Base-by-base conservation (phyloP, 179 eudicot genomes). In the Corrigiola litoralis region DNA sequence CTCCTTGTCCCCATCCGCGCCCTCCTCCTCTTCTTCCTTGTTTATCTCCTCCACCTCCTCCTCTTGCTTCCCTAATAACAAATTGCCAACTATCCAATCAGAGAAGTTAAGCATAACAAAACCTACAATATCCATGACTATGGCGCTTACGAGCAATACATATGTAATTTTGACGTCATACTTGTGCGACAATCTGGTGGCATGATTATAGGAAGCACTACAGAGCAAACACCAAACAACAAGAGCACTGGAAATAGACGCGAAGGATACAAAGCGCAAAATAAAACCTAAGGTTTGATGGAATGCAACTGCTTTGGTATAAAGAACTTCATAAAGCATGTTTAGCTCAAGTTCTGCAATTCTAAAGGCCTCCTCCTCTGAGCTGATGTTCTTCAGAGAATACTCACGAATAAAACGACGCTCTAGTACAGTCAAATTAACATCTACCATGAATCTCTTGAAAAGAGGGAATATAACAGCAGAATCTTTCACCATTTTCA, bases 331-430 rank as follows among this genome's bases (percentile, higher is more conserved):
- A 28, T 63, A 63, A 2, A 59, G 37, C 10, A 59, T 2, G 18
- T 59, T 59, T 11, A 59, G 63, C 23, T 63, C 67, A 9, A 63
- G 49, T 23, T 63, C 57, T 0, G 49, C 40, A 20, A 41, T 59
- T 18, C 63, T 38, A 1, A 40, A 13, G 0, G 63, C 49, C 40
- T n/a, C n/a, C n/a, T n/a, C n/a, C n/a, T 59, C 49, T 5, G 32
- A 12, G 1, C 20, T 20, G 3, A 1, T 2, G 6, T 47, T 45
- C 7, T 2, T 6, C 4, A 46, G 8, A 11, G 46, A 62, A 7
- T 6, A 1, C 1, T 46, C 54, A 9, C 66, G 66, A 28, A 41
- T 16, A 23, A 7, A 54, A 21, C 46, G 28, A 9, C 66, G 14
- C 5, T 45, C 54, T 54, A 45, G 45, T 8, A 62, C 10, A 29